phyloP scores from a whole-genome alignment of 495 filamentous ascomycete genomes.

The Penicillium bialowiezense region DNA sequence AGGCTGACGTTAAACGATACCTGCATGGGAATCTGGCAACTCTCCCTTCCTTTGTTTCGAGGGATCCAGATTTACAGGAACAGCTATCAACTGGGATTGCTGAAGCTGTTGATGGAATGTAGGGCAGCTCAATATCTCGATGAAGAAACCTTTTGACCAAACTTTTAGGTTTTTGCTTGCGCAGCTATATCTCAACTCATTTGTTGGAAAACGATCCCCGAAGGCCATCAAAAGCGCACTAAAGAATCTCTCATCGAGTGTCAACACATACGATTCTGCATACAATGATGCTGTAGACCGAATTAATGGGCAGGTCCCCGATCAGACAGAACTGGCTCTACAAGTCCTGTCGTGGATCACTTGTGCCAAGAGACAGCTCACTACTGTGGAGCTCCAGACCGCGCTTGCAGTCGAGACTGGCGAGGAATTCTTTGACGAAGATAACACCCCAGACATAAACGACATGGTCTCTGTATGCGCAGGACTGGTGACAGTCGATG shows the following conservation, averaged over 20 bases:
- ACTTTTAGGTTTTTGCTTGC: slow-evolving; percentile 14
- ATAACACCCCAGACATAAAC: slow-evolving; percentile 35
- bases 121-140: background rate
- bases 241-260: background rate
- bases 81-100: background rate
- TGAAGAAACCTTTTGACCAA: background rate
- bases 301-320: background rate
- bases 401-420: slow-evolving; percentile 42
- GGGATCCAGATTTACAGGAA: background rate
- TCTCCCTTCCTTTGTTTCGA: background rate
- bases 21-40: too few relatives aligned
- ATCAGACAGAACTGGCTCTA: background rate
- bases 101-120: background rate
- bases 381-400: slow-evolving; percentile 41
- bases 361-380: slow-evolving; percentile 39
- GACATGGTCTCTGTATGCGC: slow-evolving; percentile 46
- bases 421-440: slow-evolving; percentile 32
- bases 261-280: background rate
- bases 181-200: slow-evolving; percentile 8
- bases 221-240: slow-evolving; percentile 1
- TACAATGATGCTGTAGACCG: background rate
- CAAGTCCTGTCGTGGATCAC: slow-evolving; percentile 30
- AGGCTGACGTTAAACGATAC: background rate
- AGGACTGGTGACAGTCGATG: slow-evolving; percentile 51
- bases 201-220: slow-evolving; percentile 1